Conservation (phyloP, 202 grass and related monocot genomes). For the Digitaria exilis region DNA sequence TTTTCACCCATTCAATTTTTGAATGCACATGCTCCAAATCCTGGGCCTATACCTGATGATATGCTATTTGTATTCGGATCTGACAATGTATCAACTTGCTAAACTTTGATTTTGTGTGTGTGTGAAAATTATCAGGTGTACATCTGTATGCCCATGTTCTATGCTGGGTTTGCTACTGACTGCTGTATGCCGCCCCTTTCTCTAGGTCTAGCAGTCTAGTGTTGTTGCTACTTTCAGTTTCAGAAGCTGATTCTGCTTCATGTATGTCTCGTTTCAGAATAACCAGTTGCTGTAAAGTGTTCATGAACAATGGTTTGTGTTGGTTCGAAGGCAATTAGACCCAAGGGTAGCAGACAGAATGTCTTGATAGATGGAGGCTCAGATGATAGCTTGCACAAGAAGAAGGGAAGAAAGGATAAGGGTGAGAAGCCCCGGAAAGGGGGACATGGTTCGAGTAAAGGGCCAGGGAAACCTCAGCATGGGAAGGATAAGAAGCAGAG, state of each 20-base stretch:
- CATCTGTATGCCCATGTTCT: no score
- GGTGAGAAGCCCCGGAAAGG: constrained; percentile 41
- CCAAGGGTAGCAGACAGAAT: constrained; percentile 8
- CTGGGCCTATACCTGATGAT: no score
- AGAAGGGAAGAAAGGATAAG: constrained; percentile 46
- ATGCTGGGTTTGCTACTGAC: no score
- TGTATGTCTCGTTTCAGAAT: constrained; percentile 6
- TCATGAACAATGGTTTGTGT: constrained; percentile 39
- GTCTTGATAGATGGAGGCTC: not conserved
- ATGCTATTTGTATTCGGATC: no score
- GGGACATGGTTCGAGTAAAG: constrained; percentile 25
- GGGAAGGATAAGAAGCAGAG: constrained; percentile 24
- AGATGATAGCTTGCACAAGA: constrained; percentile 24
- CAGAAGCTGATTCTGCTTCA: constrained; percentile 13
- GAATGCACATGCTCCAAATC: no score
- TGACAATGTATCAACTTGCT: no score
- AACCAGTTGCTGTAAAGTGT: not conserved
- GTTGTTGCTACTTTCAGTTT: not conserved
- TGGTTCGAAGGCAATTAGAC: constrained; percentile 22
- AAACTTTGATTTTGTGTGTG: no score
- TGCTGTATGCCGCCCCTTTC: not conserved
- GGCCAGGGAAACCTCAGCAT: constrained; percentile 11
- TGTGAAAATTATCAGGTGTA: no score
- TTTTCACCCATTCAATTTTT: no score
- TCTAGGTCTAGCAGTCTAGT: no score